Evolutionary conservation across 176 grass and related monocot species (phyloP), one percentile per base, ranked within the genome.

Genomic region (Luzula sylvatica): DNA sequence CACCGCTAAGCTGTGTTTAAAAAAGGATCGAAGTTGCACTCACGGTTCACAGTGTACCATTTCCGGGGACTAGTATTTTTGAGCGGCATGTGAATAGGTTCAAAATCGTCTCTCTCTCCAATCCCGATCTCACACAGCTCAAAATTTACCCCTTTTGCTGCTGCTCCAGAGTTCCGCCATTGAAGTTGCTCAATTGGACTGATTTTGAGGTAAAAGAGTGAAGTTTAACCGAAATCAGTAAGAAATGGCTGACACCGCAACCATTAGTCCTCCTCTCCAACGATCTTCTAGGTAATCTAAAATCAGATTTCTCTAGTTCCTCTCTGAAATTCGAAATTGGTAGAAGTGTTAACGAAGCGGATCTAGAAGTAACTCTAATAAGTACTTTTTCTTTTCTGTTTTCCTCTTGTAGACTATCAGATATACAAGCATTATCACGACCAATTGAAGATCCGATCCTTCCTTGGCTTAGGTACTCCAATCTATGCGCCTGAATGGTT

Each of bases 401-500:
- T 15, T 47, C 4, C 12, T 46, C 7, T 30, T 58, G 51, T 15
- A 61, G 53, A 49, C 45, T 48, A n/a, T 60, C 47, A 1, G 26
- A 24, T 15, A 48, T 15, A 21, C 21, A 35, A 8, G 24, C 13
- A 2, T 38, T 3, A 1, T n/a, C 67, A 8, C 8, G 25, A 13
- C 24, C 53, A 29, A 12, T 65, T 12, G 18, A 29, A 39, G 92
- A 98, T 70, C 81, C 85, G 21, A 79, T 98, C 53, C 74, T 75
- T 43, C 85, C 85, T 0, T 79, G 69, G 66, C 74, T 90, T 41
- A 61, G 85, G 92, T 90, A 67, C 15, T 43, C 32, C 19, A 20
- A 22, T 21, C 25, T 1, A n/a, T 35, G n/a, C n/a, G n/a, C n/a
- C n/a, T 61, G 23, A 15, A 2, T 11, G 11, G 23, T 27, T 15